These are phyloP conservation scores for Zygosaccharomyces sapae DNA, from an alignment of 1,139 yeast genomes.

Conservation along the genomic window DNA sequence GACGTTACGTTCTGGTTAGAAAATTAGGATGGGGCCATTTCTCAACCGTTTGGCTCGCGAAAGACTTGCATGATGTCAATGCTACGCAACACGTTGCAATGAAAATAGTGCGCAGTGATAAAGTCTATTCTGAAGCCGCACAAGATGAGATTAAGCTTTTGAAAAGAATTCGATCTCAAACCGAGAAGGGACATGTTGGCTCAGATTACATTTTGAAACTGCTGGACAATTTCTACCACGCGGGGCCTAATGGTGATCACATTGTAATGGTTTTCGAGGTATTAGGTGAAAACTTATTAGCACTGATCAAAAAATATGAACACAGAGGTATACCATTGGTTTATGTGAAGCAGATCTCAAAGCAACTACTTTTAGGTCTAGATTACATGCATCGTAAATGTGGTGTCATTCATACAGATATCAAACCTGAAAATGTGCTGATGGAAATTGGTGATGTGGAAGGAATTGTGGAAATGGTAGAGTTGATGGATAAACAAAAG, in stretches of 20 bases:
- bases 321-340: slow-evolving; percentile 68
- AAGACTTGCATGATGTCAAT: slow-evolving; percentile 42
- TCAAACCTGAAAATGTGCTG: slow-evolving; percentile 73
- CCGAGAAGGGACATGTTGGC: slow-evolving; percentile 47
- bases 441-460: slow-evolving; percentile 74
- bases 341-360: slow-evolving; percentile 69
- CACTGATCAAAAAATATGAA: slow-evolving; percentile 56
- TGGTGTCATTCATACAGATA: slow-evolving; percentile 79
- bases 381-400: slow-evolving; percentile 69
- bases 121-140: slow-evolving; percentile 72
- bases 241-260: slow-evolving; percentile 73
- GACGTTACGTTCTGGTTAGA: slow-evolving; percentile 56
- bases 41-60: slow-evolving; percentile 75
- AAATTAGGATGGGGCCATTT: slow-evolving; percentile 83
- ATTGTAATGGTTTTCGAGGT: slow-evolving; percentile 80
- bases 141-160: slow-evolving; percentile 63
- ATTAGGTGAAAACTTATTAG: slow-evolving; percentile 68
- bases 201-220: slow-evolving; percentile 60
- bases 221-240: slow-evolving; percentile 61
- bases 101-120: slow-evolving; percentile 70
- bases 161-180: slow-evolving; percentile 24
- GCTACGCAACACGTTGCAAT: slow-evolving; percentile 63
- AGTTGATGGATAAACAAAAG: slow-evolving; percentile 49
- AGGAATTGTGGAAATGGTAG: slow-evolving; percentile 56
- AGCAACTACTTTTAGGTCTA: slow-evolving; percentile 60